Evolutionary conservation across 2,329 filamentous ascomycete genomes (phyloP), one percentile per base, ranked within the genome.

Genomic region (Lecanicillium sp.): DNA sequence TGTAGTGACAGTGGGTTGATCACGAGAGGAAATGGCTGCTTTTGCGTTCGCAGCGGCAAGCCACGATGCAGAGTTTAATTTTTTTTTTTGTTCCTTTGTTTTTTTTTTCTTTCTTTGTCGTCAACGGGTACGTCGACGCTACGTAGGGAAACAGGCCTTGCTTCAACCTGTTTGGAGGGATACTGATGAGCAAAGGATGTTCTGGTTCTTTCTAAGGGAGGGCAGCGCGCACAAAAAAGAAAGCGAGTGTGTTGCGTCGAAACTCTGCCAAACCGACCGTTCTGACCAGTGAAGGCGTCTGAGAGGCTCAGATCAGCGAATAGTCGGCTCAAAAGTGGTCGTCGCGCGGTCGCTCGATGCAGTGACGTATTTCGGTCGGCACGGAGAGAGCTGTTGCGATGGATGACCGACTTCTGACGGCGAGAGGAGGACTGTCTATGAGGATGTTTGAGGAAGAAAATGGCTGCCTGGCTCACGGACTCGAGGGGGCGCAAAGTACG

Each of bases 251-350:
- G 38, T 44, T 29, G 44, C 42, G 53, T 37, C 47, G 35, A 44
- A n/a, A 52, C 55, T 59, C 56, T 62, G 60, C 61, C 60, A 45
- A 51, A 58, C 62, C 63, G 62, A 64, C 65, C 59, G 64, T 65
- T 69, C 65, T 63, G 60, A 72, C 79, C 78, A 83, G 72, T 79
- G 58, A 83, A 83, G 79, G 79, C 71, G 73, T 83, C 79, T 72
- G 72, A 65, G 61, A 56, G 55, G 53, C 56, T 56, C 63, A 67
- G 62, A 66, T 58, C 63, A 63, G 53, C 54, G 62, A 67, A 62
- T 52, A 62, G 62, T 66, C 63, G 63, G 64, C 60, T 58, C 52
- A 58, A 63, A n/a, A 64, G 59, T 57, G 57, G 57, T 59, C 51
- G 56, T 52, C 55, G 54, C 55, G 44, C 21, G 39, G 33, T 44